Base-by-base conservation (phyloP, 225 moss, liverwort and hornwort species). In the Lunularia cruciata region DNA sequence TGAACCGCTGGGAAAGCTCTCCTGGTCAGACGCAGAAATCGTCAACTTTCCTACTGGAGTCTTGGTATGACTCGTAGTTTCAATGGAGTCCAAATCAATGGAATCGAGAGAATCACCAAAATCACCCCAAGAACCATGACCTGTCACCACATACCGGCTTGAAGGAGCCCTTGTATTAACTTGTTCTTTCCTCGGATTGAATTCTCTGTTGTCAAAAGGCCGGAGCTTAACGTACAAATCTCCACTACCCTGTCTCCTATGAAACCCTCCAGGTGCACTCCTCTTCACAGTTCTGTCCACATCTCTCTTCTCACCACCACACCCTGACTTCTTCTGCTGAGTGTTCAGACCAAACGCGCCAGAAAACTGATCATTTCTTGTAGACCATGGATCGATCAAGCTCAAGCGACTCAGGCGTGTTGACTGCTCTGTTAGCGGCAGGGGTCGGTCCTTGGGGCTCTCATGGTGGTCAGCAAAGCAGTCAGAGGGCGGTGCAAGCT, bases 161-260 rank as follows among this genome's bases (percentile, higher is more conserved):
- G 56, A 67, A 18, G 46, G 25, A 55, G 27, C 22, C 36, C 75
- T 66, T 38, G 38, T 27, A 33, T 19, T 39, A 5, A 25, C 55
- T n/a, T 63, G 25, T 38, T 51, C 31, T 23, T 57, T 22, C 13
- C 39, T 36, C 8, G 22, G 57, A 19, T 65, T 25, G 33, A 35
- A 70, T n/a, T 74, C 70, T 9, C 47, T 59, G 15, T 28, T 51
- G 9, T 79, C 76, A 63, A 65, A 68, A 14, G 69, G 49, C 36
- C 67, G 38, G 47, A 83, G 79, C 57, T 83, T 83, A 33, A 76
- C 74, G 59, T 83, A 83, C 22, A 83, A 54, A 68, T 83, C 83
- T 14, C 76, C 83, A 39, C 83, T 83, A 8, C 70, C 62, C 22
- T 81, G 81, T 70, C 77, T 65, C 14, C 51, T 65, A 56, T 81